A percentile compares a stretch with the other conserved stretches of the same genome.
Evolutionary conservation across 2,329 filamentous ascomycete species (phyloP).

Genomic region (Daldinia sp.): DNA sequence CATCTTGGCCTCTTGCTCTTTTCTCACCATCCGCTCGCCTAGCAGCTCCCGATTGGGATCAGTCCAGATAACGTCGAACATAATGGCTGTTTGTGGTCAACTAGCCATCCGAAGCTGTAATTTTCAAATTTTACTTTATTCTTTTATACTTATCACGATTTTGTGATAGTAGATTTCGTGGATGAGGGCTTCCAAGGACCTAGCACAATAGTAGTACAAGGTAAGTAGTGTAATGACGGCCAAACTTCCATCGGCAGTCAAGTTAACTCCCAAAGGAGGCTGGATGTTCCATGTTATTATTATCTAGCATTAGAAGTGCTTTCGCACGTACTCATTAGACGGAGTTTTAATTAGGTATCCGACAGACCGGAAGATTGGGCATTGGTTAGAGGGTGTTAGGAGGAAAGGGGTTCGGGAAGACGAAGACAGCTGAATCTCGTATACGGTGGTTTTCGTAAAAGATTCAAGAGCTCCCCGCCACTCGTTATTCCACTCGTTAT

Average conservation of each 20-base stretch:
- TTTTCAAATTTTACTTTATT: too few species aligned
- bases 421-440: slow-evolving; percentile 7
- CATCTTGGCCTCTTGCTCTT: slow-evolving; percentile 52
- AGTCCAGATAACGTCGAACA: slow-evolving; percentile 69
- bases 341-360: background rate
- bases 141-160: slow-evolving; percentile 22
- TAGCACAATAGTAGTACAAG: slow-evolving; percentile 6
- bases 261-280: slow-evolving; percentile 5
- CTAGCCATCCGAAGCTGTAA: background rate
- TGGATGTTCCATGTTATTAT: slow-evolving; percentile 25
- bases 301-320: slow-evolving; percentile 4
- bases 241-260: slow-evolving; percentile 12
- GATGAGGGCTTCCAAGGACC: background rate
- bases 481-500: background rate
- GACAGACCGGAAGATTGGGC: background rate
- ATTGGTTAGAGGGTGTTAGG: background rate
- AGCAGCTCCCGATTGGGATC: slow-evolving; percentile 62
- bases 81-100: slow-evolving; percentile 42
- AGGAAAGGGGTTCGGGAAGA: slow-evolving; percentile 1
- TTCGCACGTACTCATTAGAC: background rate
- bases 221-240: slow-evolving; percentile 9
- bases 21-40: slow-evolving; percentile 60
- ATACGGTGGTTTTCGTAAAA: slow-evolving; percentile 4
- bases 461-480: background rate
- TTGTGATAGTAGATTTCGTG: background rate